phyloP scores from a whole-genome alignment of 176 grass and related monocot species.

The Lolium multiflorum region DNA sequence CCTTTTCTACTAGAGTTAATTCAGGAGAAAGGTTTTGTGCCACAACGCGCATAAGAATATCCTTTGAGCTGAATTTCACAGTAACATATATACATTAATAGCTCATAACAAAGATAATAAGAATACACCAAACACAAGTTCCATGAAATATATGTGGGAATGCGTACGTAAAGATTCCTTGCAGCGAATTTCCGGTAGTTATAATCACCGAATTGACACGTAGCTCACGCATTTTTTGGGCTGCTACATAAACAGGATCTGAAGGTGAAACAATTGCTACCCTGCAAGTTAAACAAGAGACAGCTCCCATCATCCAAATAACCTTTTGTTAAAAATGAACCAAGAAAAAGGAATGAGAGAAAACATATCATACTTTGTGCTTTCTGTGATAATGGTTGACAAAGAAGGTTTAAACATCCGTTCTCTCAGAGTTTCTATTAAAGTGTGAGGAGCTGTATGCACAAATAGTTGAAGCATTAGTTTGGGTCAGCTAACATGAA shows the following conservation, averaged over 20 bases:
- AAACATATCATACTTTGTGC: conserved; percentile 64
- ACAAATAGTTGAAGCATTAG: conserved; percentile 40
- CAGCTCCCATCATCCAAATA: conserved; percentile 32
- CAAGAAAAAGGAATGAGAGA: conserved; percentile 21
- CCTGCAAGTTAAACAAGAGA: conserved; percentile 54
- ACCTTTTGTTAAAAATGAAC: conserved; percentile 8
- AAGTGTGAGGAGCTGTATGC: conserved; percentile 68
- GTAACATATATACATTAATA: conserved; percentile 36
- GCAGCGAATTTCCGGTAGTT: conserved; percentile 67
- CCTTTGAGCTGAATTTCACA: conserved; percentile 79
- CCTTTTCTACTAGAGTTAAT: conserved; percentile 96
- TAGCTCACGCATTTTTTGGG: conserved; percentile 85
- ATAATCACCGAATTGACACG: conserved; percentile 83
- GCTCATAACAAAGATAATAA: conserved; percentile 1
- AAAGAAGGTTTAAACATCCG: conserved; percentile 91
- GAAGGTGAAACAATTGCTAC: conserved; percentile 82
- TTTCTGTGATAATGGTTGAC: conserved; percentile 79
- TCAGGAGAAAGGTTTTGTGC: conserved; percentile 89
- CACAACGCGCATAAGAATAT: conserved; percentile 97
- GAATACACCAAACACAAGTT: neutral
- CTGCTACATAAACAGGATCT: conserved; percentile 84
- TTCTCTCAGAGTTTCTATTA: conserved; percentile 85
- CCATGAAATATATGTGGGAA: conserved; percentile 26
- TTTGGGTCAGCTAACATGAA: conserved; percentile 28
- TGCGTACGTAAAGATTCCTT: conserved; percentile 90